These are phyloP conservation scores for Irineochytrium annulatum DNA, from an alignment of 192 early-diverging fungal species.

Conservation along the genomic window DNA sequence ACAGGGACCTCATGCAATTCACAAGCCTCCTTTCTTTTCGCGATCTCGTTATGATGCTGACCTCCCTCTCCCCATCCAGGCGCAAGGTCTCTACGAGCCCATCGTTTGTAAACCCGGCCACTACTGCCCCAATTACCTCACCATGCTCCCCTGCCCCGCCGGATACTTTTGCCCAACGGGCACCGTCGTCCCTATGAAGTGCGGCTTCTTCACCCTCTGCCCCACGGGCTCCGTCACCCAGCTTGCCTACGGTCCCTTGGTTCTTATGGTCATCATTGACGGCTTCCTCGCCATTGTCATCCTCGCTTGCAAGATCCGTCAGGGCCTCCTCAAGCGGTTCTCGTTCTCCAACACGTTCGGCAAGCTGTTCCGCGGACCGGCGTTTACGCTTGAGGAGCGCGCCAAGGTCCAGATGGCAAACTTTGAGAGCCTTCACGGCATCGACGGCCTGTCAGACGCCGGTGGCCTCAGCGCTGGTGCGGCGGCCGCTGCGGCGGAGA, in stretches of 20 bases:
- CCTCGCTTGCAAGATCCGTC: not conserved
- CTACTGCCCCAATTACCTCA: constrained; percentile 48
- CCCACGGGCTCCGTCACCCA: constrained; percentile 26
- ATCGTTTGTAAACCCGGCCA: constrained; percentile 57
- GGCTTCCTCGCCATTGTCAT: constrained; percentile 17
- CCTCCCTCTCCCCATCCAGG: not conserved
- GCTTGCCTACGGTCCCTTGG: constrained; percentile 18
- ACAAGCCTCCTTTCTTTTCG: not conserved
- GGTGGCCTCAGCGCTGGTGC: not conserved
- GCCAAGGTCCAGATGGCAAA: not conserved
- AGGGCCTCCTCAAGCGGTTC: not conserved
- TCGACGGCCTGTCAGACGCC: not conserved
- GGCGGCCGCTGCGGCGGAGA: not conserved
- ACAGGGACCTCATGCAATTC: not conserved
- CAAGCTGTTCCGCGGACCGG: not conserved
- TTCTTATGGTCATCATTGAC: constrained; percentile 17
- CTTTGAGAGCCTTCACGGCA: constrained; percentile 11
- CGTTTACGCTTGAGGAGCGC: not conserved
- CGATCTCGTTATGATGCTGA: not conserved
- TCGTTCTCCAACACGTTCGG: not conserved
- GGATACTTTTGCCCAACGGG: constrained; percentile 53
- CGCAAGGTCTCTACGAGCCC: constrained; percentile 42
- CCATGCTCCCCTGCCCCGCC: constrained; percentile 46
- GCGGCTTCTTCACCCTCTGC: constrained; percentile 29
- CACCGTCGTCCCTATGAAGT: constrained; percentile 27